Evolutionary conservation across 2,329 filamentous ascomycete species (phyloP).

Genomic region (Coniochaeta hoffmannii): DNA sequence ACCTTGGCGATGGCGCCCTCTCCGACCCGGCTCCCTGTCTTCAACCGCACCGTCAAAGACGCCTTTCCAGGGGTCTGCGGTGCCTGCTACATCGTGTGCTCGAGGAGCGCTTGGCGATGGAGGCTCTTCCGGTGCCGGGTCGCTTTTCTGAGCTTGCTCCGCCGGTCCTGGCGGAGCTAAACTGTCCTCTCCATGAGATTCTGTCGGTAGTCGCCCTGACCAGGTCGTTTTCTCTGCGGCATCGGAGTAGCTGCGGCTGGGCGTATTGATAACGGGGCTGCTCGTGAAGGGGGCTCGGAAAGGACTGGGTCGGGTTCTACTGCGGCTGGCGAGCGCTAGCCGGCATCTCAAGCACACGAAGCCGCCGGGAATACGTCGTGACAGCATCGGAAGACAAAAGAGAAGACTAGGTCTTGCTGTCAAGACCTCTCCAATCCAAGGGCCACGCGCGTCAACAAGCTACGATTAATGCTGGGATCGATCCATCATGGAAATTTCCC

Average conservation of each 20-base stretch:
- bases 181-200: neutral
- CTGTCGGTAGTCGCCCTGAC: neutral
- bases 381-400: conserved; percentile 21
- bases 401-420: neutral
- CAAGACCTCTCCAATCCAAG: neutral
- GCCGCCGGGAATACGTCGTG: conserved; percentile 21
- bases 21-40: neutral
- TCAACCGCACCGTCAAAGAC: neutral
- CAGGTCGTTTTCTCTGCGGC: neutral
- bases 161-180: too few relatives aligned
- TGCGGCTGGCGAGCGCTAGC: conserved; percentile 21
- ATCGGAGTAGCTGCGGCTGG: neutral
- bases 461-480: neutral
- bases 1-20: neutral
- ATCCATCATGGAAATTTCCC: neutral
- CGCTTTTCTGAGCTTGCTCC: neutral
- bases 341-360: conserved; percentile 32
- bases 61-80: neutral
- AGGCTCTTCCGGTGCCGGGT: neutral
- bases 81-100: neutral
- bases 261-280: neutral
- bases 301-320: neutral
- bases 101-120: neutral
- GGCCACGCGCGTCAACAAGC: neutral
- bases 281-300: neutral